These are phyloP conservation scores for Yamadazyma atlantica DNA, from an alignment of 1,139 yeast species.

Conservation along the genomic window DNA sequence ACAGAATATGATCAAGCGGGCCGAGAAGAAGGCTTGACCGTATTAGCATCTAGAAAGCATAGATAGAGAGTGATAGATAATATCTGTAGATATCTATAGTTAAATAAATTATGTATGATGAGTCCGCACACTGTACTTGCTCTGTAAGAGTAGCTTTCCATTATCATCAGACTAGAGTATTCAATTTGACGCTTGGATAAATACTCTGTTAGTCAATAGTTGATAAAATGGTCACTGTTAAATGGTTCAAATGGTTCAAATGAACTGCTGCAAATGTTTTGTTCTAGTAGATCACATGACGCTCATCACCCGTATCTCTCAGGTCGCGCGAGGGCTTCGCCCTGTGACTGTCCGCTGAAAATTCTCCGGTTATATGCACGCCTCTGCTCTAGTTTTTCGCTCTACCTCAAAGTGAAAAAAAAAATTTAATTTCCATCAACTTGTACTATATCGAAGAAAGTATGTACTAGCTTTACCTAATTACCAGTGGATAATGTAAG, in stretches of 20 bases:
- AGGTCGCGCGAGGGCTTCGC: slow-evolving; percentile 5
- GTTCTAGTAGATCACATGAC: not conserved
- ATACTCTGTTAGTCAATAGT: no score
- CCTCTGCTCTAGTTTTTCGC: slow-evolving; percentile 5
- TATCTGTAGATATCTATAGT: slow-evolving; percentile 1
- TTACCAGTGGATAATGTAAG: not conserved
- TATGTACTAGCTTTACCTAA: not conserved
- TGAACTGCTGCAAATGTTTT: no score
- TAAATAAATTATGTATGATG: not conserved
- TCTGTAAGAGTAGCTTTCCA: no score
- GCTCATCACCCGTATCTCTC: not conserved
- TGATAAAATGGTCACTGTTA: no score
- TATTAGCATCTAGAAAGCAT: no score
- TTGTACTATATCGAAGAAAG: slow-evolving; percentile 13
- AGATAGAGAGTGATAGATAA: slow-evolving; percentile 5
- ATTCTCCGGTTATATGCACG: slow-evolving; percentile 8
- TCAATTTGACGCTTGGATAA: no score
- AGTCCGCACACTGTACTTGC: no score
- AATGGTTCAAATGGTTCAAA: no score
- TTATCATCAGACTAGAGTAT: no score
- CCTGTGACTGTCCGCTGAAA: slow-evolving; percentile 11
- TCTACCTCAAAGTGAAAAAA: slow-evolving; percentile 12
- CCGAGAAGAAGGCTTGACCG: no score
- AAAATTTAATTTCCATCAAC: slow-evolving; percentile 15
- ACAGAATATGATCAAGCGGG: slow-evolving; percentile 49